phyloP scores from a whole-genome alignment of 148 eudicot genomes.

The Persicaria tinctoria region DNA sequence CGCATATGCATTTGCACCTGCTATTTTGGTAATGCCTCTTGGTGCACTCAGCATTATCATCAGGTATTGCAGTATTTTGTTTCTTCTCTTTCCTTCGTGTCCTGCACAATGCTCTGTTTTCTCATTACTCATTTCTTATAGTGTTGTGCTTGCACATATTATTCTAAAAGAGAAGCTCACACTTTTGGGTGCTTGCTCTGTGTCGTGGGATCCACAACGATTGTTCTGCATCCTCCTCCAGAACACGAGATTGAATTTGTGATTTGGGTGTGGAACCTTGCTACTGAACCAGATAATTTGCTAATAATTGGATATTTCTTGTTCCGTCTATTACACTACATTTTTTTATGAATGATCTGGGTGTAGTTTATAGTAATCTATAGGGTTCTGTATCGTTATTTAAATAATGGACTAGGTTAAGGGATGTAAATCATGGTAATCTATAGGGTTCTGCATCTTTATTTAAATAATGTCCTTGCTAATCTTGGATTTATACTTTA shows the following conservation, averaged over 20 bases:
- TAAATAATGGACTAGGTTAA: neutral
- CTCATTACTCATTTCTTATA: conserved; percentile 24
- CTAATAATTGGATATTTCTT: neutral
- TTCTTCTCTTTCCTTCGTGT: neutral
- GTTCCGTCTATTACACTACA: neutral
- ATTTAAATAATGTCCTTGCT: too few species aligned
- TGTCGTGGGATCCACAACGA: conserved; percentile 80
- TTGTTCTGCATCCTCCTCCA: conserved; percentile 80
- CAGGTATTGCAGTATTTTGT: conserved; percentile 30
- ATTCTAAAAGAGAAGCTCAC: conserved; percentile 69
- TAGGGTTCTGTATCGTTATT: neutral
- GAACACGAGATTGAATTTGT: conserved; percentile 69
- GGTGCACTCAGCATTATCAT: conserved; percentile 86
- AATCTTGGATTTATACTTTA: too few species aligned
- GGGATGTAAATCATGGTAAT: neutral
- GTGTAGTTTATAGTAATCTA: too few species aligned
- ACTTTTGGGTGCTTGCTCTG: conserved; percentile 75
- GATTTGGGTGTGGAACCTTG: conserved; percentile 68
- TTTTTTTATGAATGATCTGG: neutral
- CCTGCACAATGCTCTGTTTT: conserved; percentile 14
- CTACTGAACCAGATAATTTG: conserved; percentile 69
- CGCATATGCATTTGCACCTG: conserved; percentile 88
- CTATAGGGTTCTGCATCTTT: too few species aligned
- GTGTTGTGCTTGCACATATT: conserved; percentile 72
- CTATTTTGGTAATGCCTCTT: conserved; percentile 79